Evolutionary conservation across 2,329 filamentous ascomycete species (phyloP), one percentile per base, ranked within the genome.

Genomic region (Penicillium crustosum): DNA sequence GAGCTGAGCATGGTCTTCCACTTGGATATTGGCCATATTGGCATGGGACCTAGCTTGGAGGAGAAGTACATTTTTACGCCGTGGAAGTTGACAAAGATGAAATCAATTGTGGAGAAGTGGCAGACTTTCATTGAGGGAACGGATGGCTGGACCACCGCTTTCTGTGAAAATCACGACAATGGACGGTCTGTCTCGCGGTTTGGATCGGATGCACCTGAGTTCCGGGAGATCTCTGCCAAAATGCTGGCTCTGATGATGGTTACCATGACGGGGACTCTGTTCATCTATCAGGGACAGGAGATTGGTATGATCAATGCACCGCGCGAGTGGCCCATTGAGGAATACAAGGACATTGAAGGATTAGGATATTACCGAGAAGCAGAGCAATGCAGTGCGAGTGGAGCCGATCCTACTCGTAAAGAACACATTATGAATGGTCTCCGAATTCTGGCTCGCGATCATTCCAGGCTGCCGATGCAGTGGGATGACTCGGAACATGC

Each of bases 1-100:
- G 83, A 89, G 70, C 74, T 90, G 41, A 82, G 85, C 68, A 90
- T 89, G 87, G 84, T 89, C 2, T 89, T 90, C 71, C 84, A 68
- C 19, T 49, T 68, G 33, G 65, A 68, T 58, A 79, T 85, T 2
- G 83, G 61, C 5, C 61, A 66, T 33, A 62, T 87, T 15, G 81
- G 85, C 64, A 73, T 86, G 17, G 85, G 81, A 1, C 71, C 77
- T 25, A 81, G 49, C 7, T 53, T 53, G 69, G 74, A 63, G 73
- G 77, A 84, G 66, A 78, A 81, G 55, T 82, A 79, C 31, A 71
- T 75, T 6, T 75, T 67, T n/a, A 61, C 65, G 29, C 66, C 60
- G 9, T 86, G 76, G 69, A 76, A 72, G 15, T 74, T 85, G 17
- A 74, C 79, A 0, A 71, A 80, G 29, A 62, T 86, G 57, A 84